Conservation (phyloP, 257 asterid genomes). For the Gynochthodes officinalis region DNA sequence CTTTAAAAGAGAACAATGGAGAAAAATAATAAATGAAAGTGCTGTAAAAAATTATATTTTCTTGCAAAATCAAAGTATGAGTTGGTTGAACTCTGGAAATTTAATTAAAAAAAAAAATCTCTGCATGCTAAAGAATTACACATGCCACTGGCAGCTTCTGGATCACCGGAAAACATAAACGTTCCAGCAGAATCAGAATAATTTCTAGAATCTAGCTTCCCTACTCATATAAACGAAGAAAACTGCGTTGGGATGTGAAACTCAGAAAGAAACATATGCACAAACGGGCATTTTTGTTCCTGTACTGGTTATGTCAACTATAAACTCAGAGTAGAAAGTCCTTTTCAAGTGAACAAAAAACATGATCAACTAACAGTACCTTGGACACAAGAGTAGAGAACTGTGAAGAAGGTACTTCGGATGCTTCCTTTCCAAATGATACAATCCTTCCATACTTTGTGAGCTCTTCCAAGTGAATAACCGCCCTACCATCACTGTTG, state of each 20-base stretch:
- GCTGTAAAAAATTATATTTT: too few species aligned
- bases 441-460: constrained; percentile 67
- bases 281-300: not conserved
- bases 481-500: constrained; percentile 23
- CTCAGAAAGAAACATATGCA: not conserved
- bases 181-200: too few species aligned
- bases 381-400: constrained; percentile 31
- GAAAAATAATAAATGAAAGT: not conserved
- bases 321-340: not conserved
- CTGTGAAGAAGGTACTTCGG: constrained; percentile 55
- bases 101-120: too few species aligned
- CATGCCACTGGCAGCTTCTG: too few species aligned
- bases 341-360: not conserved
- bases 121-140: too few species aligned
- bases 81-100: not conserved
- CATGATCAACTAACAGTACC: constrained; percentile 29
- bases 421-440: constrained; percentile 65
- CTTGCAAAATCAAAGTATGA: not conserved
- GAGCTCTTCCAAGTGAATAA: constrained; percentile 35
- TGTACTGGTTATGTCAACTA: not conserved
- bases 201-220: too few species aligned
- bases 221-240: too few species aligned
- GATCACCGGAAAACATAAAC: not conserved
- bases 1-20: not conserved
- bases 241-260: not conserved